phyloP scores from a whole-genome alignment of 2,329 filamentous ascomycete species.

The Clonostachys byssicola region DNA sequence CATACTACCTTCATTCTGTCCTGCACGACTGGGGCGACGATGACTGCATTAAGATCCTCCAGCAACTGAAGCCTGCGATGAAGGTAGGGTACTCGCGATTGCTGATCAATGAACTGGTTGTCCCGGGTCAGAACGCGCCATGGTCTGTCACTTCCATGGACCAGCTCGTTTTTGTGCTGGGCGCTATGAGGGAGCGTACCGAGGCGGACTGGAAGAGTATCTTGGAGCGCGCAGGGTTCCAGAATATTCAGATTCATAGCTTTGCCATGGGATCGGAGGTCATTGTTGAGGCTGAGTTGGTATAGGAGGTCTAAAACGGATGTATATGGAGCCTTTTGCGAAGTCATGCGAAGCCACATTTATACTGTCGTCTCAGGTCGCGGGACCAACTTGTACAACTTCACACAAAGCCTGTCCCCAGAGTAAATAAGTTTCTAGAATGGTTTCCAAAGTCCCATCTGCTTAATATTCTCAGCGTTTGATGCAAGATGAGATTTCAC shows the following conservation, averaged over 20 bases:
- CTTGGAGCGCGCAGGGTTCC: conserved; percentile 8
- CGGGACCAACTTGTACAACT: too few relatives aligned
- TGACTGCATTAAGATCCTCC: conserved; percentile 21
- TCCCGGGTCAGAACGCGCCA: conserved; percentile 19
- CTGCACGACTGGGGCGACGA: conserved; percentile 33
- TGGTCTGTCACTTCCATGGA: conserved; percentile 19
- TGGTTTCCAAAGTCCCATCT: too few relatives aligned
- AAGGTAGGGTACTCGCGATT: conserved; percentile 23
- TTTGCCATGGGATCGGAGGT: background rate
- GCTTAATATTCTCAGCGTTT: too few relatives aligned
- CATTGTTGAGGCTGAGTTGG: too few relatives aligned
- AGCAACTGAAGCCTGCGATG: conserved; percentile 18
- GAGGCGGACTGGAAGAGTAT: conserved; percentile 9
- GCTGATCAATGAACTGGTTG: conserved; percentile 23
- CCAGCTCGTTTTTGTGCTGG: conserved; percentile 19
- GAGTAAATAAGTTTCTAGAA: too few relatives aligned
- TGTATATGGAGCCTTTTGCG: too few relatives aligned
- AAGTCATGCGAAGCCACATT: too few relatives aligned
- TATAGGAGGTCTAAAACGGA: too few relatives aligned
- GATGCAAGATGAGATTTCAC: too few relatives aligned
- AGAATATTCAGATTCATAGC: conserved; percentile 11
- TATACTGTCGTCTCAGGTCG: too few relatives aligned
- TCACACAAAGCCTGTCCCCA: too few relatives aligned
- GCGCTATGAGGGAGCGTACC: conserved; percentile 10
- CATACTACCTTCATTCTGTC: conserved; percentile 33